Percentiles rank a stretch among this genome's conserved stretches.
These are phyloP conservation scores for Macrophomina phaseolina DNA, from an alignment of 2,329 filamentous ascomycete genomes.

Conservation along the genomic window DNA sequence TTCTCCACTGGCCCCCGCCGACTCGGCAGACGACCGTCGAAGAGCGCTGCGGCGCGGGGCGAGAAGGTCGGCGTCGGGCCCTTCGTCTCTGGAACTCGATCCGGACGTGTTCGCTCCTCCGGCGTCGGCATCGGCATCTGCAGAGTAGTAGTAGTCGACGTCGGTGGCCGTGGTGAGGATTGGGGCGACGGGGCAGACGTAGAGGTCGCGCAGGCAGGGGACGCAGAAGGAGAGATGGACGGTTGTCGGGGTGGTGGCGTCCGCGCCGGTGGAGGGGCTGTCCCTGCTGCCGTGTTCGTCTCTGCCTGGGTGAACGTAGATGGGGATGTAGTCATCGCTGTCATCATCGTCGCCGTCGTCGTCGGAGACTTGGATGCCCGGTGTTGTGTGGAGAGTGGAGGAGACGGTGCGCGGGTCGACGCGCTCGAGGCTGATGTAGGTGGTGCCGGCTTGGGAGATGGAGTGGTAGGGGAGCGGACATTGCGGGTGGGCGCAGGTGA, in stretches of 20 bases:
- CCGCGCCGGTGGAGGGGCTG: not conserved
- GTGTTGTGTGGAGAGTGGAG: not conserved
- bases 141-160: too few species aligned
- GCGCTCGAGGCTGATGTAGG: constrained; percentile 58
- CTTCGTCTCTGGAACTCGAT: too few species aligned
- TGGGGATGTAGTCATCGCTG: not conserved
- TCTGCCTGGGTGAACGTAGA: not conserved
- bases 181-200: not conserved
- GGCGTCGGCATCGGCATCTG: too few species aligned
- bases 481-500: constrained; percentile 49
- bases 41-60: too few species aligned
- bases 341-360: too few species aligned
- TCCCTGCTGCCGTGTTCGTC: not conserved
- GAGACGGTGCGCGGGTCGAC: not conserved
- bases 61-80: too few species aligned
- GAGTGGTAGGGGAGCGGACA: constrained; percentile 34
- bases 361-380: constrained; percentile 16
- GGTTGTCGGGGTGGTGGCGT: not conserved
- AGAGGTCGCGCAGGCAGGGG: constrained; percentile 13
- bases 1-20: too few species aligned
- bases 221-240: constrained; percentile 15
- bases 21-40: too few species aligned
- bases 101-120: too few species aligned
- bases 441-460: constrained; percentile 67
- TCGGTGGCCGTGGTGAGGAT: too few species aligned